Conservation (phyloP, 345 rosid genomes). For the Crucihimalaya himalaica region DNA sequence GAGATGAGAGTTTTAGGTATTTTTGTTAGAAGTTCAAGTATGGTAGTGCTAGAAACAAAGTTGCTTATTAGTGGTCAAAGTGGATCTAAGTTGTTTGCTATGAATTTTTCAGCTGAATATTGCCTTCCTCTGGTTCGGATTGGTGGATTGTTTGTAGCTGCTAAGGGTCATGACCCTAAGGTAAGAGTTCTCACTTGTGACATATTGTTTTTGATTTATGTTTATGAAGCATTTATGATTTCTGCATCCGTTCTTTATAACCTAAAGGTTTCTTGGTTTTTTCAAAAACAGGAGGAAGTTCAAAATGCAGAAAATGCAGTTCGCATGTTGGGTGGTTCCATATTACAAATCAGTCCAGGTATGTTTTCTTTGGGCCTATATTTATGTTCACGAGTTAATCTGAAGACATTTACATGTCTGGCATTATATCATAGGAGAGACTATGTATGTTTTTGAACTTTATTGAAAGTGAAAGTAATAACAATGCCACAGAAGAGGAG, state of each 20-base stretch:
- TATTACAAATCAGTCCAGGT: constrained; percentile 65
- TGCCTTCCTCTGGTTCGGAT: constrained; percentile 92
- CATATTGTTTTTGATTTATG: neutral
- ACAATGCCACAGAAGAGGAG: neutral
- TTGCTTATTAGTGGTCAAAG: constrained; percentile 14
- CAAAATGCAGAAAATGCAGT: constrained; percentile 71
- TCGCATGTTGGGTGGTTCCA: constrained; percentile 71
- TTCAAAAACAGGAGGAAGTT: constrained; percentile 61
- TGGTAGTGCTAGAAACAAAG: neutral
- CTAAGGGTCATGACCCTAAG: constrained; percentile 93
- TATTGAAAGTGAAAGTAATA: neutral
- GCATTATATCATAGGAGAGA: neutral
- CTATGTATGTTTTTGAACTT: neutral
- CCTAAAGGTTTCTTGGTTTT: neutral
- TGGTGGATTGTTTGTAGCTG: constrained; percentile 94
- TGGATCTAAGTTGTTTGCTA: constrained; percentile 17
- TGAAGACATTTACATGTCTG: constrained; percentile 5
- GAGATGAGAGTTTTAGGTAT: constrained; percentile 92
- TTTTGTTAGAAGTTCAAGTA: neutral
- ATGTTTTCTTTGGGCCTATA: neutral
- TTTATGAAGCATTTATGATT: neutral
- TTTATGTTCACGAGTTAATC: constrained; percentile 2
- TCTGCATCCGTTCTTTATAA: neutral
- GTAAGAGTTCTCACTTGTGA: constrained; percentile 41
- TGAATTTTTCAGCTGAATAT: constrained; percentile 72